Conservation (phyloP, 164 flowering plant genomes). For the Aristolochia contorta region DNA sequence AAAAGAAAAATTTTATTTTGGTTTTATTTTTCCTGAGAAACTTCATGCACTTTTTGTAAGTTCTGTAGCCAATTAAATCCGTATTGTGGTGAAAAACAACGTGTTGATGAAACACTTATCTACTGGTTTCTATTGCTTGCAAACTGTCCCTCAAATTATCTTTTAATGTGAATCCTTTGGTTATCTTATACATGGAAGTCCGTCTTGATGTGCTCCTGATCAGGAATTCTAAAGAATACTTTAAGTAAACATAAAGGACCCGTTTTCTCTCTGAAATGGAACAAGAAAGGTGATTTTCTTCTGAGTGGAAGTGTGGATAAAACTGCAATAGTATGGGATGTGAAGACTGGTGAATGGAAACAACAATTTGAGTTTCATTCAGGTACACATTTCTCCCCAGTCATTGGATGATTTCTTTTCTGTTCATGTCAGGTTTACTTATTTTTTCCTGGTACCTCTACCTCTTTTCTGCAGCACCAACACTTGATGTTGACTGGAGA, state of each 20-base stretch:
- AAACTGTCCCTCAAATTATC: too few species aligned
- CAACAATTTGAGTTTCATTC: constrained; percentile 91
- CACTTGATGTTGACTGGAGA: constrained; percentile 99
- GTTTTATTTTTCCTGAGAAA: too few species aligned
- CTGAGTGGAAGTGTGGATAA: constrained; percentile 95
- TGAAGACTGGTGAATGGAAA: constrained; percentile 77
- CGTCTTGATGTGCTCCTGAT: neutral
- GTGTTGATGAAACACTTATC: too few species aligned
- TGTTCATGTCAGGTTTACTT: neutral
- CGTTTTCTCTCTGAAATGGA: constrained; percentile 92
- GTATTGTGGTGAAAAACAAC: too few species aligned
- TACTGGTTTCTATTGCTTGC: neutral
- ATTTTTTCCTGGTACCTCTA: neutral
- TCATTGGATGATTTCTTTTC: neutral
- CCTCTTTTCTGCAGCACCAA: constrained; percentile 53
- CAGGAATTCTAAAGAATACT: constrained; percentile 76
- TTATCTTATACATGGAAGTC: too few species aligned
- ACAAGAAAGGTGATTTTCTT: constrained; percentile 94
- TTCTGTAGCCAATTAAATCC: too few species aligned
- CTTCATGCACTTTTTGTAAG: too few species aligned
- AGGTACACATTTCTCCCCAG: constrained; percentile 29
- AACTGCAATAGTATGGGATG: constrained; percentile 98
- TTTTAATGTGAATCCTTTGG: too few species aligned
- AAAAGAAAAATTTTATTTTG: too few species aligned
- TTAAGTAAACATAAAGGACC: constrained; percentile 90